Base-by-base conservation (phyloP, 1,139 yeast genomes). In the Scheffersomyces stambukii region DNA sequence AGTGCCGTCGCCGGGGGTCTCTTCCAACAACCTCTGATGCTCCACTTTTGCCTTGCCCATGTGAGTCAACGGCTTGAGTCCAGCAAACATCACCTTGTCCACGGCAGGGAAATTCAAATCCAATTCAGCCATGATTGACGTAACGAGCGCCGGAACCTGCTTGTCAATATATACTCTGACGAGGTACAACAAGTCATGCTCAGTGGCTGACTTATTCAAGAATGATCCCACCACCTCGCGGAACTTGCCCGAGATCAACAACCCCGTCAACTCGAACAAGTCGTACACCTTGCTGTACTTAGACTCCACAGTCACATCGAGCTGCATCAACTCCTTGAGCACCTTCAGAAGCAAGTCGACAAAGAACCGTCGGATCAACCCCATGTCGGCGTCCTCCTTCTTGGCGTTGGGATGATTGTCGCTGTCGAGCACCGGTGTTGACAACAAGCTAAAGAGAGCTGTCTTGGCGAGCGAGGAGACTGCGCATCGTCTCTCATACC, bases 81-180 rank as follows among this genome's bases (percentile, higher is more conserved):
- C 70, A 2, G 69, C 56, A 30, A 75, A 73, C 13, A 79, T 63
- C 8, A 84, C 72, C 34, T 68, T 65, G 26, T 75, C 75, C 4
- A 84, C 64, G 17, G 70, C 68, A 0, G 95, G 94, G 43, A 71
- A 78, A 43, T 82, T 82, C 38, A 84, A 60, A 49, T 86, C 94
- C 19, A 84, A 48, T 12, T 69, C 75, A 0, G 88, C 72, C 37
- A 85, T 52, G 23, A 80, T 62, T 1, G 62, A 54, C 0, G 89
- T 68, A 8, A 85, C 60, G 16, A 75, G 66, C 9, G 61, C 50
- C 0, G 88, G 79, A 25, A 82, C 63, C 35, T 75, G 78, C 43
- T 76, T 72, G 25, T 86, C 95, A 21, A 77, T 60, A 57, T 84
- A 66, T 11, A 79, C 67, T 40, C 72, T 75, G 3, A 84, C 75